Evolutionary conservation across 2,329 filamentous ascomycete species (phyloP), one percentile per base, ranked within the genome.

Genomic region (Diaporthe citri): DNA sequence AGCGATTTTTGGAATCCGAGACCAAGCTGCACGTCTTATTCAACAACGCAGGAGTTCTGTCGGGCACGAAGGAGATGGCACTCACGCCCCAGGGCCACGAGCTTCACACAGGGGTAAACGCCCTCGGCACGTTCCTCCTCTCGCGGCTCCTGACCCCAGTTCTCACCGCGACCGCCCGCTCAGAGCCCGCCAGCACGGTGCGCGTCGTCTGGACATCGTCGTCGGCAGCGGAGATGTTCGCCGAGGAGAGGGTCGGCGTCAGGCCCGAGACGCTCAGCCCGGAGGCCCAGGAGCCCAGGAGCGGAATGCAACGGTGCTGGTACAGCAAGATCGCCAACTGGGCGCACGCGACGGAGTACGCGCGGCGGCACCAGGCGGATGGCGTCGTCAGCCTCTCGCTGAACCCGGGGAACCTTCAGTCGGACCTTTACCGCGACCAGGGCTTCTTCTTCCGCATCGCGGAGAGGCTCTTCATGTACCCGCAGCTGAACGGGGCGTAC

Each of bases 1-100:
- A 77, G 22, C 36, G 34, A 9, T 80, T 81, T 51, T 62, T 78
- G 25, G 73, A 76, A 22, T 62, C 67, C 25, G 78, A 80, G 70
- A 39, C 36, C 2, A 78, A 81, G 34, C 78, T 86, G 10, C 80
- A 86, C 75, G 81, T 84, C 10, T 77, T 86, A 34, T 81, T 84
- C 77, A 82, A 86, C 78, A 86, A 86, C 77, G 84, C 85, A 2
- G 84, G 81, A 13, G 79, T 85, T 39, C 84, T 85, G 81, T 74
- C 69, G 2, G 77, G 79, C 2, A 81, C 82, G 34, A 56, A 43
- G 17, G 51, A 70, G 66, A 13, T 70, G n/a, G 25, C 31, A 2
- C 34, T 56, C 7, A 80, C 80, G 28, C 74, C 78, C n/a, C 74
- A 76, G 34, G 72, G 74, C 62, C 62, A 60, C 46, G 74, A 76